These are phyloP conservation scores for Aureobasidium leucospermi DNA, from an alignment of 2,329 filamentous ascomycete genomes.

Conservation along the genomic window DNA sequence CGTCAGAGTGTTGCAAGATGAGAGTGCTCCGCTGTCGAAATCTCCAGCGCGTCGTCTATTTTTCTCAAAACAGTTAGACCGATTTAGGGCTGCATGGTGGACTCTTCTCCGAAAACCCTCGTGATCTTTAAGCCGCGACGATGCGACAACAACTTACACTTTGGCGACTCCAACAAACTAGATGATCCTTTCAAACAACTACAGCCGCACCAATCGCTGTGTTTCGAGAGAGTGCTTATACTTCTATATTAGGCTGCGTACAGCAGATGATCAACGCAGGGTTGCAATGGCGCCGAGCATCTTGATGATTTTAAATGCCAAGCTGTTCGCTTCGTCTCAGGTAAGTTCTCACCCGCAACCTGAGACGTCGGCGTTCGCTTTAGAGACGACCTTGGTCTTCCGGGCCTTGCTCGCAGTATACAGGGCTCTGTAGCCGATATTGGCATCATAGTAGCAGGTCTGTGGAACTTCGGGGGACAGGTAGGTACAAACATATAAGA, in stretches of 20 bases:
- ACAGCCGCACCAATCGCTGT: neutral
- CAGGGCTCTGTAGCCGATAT: constrained; percentile 9
- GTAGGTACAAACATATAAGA: neutral
- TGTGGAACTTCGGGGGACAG: neutral
- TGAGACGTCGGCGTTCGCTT: constrained; percentile 8
- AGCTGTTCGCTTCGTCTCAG: constrained; percentile 5
- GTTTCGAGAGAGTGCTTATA: neutral
- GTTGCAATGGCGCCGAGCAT: neutral
- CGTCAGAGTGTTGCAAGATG: neutral
- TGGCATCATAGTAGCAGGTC: neutral
- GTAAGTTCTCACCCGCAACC: constrained; percentile 3
- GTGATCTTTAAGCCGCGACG: neutral
- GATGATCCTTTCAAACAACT: neutral
- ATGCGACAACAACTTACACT: neutral
- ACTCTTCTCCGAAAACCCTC: neutral
- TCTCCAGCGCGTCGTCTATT: neutral
- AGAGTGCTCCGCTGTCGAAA: neutral
- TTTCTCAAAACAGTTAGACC: neutral
- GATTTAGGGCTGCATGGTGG: constrained; percentile 1
- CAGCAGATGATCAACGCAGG: neutral
- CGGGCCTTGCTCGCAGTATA: constrained; percentile 1
- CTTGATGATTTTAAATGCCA: neutral
- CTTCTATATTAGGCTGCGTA: neutral
- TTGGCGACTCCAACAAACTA: neutral
- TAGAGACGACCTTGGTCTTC: neutral